phyloP scores from a whole-genome alignment of 352 stramenopile genomes.

The Pythium phragmiticola region DNA sequence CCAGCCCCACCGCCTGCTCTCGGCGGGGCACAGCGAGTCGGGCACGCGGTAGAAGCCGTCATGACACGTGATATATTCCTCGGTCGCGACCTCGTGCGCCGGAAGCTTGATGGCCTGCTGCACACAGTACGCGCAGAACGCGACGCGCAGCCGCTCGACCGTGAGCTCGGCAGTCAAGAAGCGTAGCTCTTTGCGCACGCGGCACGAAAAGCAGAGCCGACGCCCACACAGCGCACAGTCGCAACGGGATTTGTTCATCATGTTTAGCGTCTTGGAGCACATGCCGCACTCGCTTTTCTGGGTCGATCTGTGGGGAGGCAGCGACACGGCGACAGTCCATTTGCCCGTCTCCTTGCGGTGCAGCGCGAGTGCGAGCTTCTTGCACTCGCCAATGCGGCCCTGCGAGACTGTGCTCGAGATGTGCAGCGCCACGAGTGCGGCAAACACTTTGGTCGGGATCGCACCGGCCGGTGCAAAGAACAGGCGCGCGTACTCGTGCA shows the following conservation, averaged over 20 bases:
- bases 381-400: slow-evolving; percentile 6
- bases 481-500: slow-evolving; percentile 38
- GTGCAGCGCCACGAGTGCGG: neutral
- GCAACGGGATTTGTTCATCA: slow-evolving; percentile 16
- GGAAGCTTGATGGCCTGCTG: slow-evolving; percentile 6
- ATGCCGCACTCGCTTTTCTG: neutral
- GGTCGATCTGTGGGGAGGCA: neutral
- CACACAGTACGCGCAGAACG: slow-evolving; percentile 15
- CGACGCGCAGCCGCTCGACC: neutral
- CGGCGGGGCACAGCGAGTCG: neutral
- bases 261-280: slow-evolving; percentile 11
- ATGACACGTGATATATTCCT: neutral
- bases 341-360: slow-evolving; percentile 3
- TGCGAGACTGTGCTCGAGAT: neutral
- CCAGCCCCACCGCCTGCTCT: neutral
- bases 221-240: slow-evolving; percentile 16
- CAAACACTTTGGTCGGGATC: slow-evolving; percentile 31
- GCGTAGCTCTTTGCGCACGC: slow-evolving; percentile 13
- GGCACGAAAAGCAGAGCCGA: slow-evolving; percentile 8
- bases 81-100: neutral
- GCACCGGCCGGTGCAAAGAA: slow-evolving; percentile 35
- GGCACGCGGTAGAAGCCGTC: slow-evolving; percentile 4
- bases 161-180: neutral
- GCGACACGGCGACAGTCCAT: slow-evolving; percentile 15
- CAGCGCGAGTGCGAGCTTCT: slow-evolving; percentile 21